Percentiles rank a stretch among this genome's conserved stretches.
phyloP scores from a whole-genome alignment of 768 basidiomycete genomes.

The Chalciporus pseudorubinellus region DNA sequence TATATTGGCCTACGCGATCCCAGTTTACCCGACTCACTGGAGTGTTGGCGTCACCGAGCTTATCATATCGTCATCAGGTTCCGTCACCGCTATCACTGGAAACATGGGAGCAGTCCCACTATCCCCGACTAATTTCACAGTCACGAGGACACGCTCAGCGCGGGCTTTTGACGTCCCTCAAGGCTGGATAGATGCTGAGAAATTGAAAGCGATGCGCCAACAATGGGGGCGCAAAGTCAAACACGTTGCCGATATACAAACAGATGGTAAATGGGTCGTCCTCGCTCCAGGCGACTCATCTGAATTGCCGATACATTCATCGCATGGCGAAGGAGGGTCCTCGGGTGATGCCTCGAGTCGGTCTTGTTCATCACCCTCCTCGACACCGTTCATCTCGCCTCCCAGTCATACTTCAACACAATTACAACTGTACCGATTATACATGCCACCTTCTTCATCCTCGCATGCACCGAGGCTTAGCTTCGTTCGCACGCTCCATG shows the following conservation, averaged over 20 bases:
- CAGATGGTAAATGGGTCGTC: constrained; percentile 85
- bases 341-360: constrained; percentile 23
- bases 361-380: constrained; percentile 25
- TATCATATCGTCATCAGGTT: constrained; percentile 47
- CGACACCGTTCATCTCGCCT: constrained; percentile 27
- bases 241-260: constrained; percentile 69
- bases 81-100: constrained; percentile 7
- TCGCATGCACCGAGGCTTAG: constrained; percentile 60
- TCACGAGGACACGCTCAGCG: constrained; percentile 58
- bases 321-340: constrained; percentile 11
- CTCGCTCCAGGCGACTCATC: constrained; percentile 58
- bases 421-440: constrained; percentile 74
- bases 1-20: constrained; percentile 69
- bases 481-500: constrained; percentile 70
- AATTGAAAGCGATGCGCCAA: constrained; percentile 60
- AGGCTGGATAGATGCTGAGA: constrained; percentile 68
- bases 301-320: constrained; percentile 13
- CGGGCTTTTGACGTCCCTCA: constrained; percentile 69
- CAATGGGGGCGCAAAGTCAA: constrained; percentile 78
- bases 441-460: constrained; percentile 52
- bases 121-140: constrained; percentile 39
- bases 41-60: constrained; percentile 75
- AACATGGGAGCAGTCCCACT: constrained; percentile 11
- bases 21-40: constrained; percentile 82
- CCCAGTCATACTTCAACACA: constrained; percentile 48